Evolutionary conservation across 2,329 filamentous ascomycete genomes (phyloP).

Genomic region (Nemania sp.): DNA sequence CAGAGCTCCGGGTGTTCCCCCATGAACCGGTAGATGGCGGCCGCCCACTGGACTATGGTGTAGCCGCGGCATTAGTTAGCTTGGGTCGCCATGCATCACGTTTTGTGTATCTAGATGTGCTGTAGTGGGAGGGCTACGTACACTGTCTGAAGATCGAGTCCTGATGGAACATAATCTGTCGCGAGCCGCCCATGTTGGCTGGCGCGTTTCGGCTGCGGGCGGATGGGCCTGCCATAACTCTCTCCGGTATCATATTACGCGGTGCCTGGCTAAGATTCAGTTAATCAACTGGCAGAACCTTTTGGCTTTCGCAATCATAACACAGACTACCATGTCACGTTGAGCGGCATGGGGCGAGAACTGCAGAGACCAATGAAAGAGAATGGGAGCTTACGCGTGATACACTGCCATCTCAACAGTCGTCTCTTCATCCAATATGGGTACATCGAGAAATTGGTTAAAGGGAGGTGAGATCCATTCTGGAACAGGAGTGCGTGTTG

Average conservation of each 20-base stretch:
- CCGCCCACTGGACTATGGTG: neutral
- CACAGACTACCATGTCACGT: neutral
- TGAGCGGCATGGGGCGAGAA: neutral
- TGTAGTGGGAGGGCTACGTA: neutral
- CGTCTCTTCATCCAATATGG: neutral
- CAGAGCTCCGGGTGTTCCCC: conserved; percentile 6
- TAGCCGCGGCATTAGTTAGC: neutral
- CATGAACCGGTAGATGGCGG: neutral
- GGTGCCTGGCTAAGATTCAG: conserved; percentile 1
- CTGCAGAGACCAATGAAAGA: neutral
- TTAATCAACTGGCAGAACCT: neutral
- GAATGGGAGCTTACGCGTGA: neutral
- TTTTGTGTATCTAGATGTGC: neutral
- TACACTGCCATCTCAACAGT: neutral
- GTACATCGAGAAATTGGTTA: neutral
- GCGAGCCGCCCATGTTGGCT: neutral
- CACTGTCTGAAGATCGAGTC: conserved; percentile 10
- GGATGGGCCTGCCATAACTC: conserved; percentile 13
- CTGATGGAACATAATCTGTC: conserved; percentile 21
- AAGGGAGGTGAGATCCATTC: conserved; percentile 12
- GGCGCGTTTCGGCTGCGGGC: neutral
- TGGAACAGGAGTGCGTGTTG: neutral
- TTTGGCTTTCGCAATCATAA: neutral
- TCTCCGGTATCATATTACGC: conserved; percentile 16
- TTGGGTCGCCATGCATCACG: neutral